phyloP scores from a whole-genome alignment of 768 basidiomycete genomes.

The Candolleomyces aberdarensis region DNA sequence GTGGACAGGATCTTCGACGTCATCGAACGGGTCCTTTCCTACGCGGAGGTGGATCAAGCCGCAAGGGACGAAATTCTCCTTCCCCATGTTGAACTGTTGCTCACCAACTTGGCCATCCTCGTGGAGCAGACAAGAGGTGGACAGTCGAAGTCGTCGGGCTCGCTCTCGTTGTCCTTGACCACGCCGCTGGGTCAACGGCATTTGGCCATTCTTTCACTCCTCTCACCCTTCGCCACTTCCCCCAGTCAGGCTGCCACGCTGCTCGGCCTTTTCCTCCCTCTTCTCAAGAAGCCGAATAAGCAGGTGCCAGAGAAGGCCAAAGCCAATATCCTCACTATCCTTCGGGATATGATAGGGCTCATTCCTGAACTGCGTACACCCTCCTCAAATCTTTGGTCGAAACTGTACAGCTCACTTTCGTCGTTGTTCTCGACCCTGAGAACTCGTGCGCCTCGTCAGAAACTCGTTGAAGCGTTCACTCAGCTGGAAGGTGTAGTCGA shows the following conservation, averaged over 20 bases:
- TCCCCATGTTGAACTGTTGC: slow-evolving; percentile 68
- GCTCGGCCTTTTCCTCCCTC: slow-evolving; percentile 68
- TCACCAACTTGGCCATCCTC: slow-evolving; percentile 66
- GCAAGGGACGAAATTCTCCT: slow-evolving; percentile 55
- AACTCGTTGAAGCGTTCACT: slow-evolving; percentile 64
- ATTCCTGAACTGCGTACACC: slow-evolving; percentile 57
- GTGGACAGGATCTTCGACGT: slow-evolving; percentile 82
- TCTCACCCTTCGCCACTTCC: slow-evolving; percentile 73
- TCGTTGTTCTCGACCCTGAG: slow-evolving; percentile 76
- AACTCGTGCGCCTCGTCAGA: slow-evolving; percentile 65
- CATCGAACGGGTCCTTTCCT: slow-evolving; percentile 63
- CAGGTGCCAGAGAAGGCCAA: slow-evolving; percentile 85
- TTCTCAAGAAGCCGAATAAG: slow-evolving; percentile 74
- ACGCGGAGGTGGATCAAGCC: slow-evolving; percentile 47
- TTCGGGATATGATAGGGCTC: slow-evolving; percentile 61
- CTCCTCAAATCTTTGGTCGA: slow-evolving; percentile 40
- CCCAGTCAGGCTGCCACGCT: slow-evolving; percentile 70
- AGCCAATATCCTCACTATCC: slow-evolving; percentile 71
- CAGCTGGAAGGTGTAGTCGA: slow-evolving; percentile 36
- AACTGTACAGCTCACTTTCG: slow-evolving; percentile 65
- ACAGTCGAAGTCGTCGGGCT: background rate
- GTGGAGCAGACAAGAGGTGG: slow-evolving; percentile 55
- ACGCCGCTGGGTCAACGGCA: slow-evolving; percentile 77
- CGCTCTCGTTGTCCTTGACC: slow-evolving; percentile 31
- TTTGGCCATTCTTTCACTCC: slow-evolving; percentile 73